Evolutionary conservation across 2,329 filamentous ascomycete species (phyloP).

Genomic region (Cercospora sesami): DNA sequence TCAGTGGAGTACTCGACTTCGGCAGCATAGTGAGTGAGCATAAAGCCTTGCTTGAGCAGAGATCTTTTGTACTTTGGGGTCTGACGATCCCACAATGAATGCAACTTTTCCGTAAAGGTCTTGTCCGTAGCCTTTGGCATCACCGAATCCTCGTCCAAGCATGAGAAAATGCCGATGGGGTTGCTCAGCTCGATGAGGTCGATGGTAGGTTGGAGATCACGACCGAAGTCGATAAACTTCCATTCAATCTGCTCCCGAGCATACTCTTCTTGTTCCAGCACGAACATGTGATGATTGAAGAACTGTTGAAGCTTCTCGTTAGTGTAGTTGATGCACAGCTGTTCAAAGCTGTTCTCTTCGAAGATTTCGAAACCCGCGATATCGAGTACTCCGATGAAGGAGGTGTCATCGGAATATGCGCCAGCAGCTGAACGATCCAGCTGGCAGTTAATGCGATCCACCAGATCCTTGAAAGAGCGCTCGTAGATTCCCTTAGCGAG

Average conservation of each 20-base stretch:
- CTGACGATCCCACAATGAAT: conserved; percentile 94
- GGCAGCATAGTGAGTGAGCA: conserved; percentile 94
- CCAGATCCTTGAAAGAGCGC: conserved; percentile 88
- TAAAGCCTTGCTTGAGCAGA: conserved; percentile 84
- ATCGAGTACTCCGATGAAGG: conserved; percentile 97
- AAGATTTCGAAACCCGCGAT: conserved; percentile 99
- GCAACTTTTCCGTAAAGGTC: conserved; percentile 96
- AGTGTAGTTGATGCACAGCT: conserved; percentile 99
- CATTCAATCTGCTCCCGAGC: conserved; percentile 97
- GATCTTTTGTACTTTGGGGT: conserved; percentile 89
- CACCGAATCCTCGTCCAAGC: conserved; percentile 93
- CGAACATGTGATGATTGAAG: conserved; percentile 99
- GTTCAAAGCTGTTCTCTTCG: conserved; percentile 96
- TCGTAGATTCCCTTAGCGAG: conserved; percentile 97
- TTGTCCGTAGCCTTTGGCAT: conserved; percentile 99
- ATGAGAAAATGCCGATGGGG: conserved; percentile 98
- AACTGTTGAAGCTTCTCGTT: conserved; percentile 99
- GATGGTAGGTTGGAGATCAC: conserved; percentile 94
- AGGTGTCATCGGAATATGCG: conserved; percentile 79
- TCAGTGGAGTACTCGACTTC: conserved; percentile 97
- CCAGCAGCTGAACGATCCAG: conserved; percentile 73
- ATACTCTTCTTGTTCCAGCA: conserved; percentile 97
- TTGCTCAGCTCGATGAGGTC: conserved; percentile 95
- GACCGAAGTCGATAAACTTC: conserved; percentile 99
- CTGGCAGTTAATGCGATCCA: conserved; percentile 86